A percentile compares a stretch with the other conserved stretches of the same genome.
Evolutionary conservation across 768 basidiomycete genomes (phyloP).

Genomic region (Pisolithus microcarpus): DNA sequence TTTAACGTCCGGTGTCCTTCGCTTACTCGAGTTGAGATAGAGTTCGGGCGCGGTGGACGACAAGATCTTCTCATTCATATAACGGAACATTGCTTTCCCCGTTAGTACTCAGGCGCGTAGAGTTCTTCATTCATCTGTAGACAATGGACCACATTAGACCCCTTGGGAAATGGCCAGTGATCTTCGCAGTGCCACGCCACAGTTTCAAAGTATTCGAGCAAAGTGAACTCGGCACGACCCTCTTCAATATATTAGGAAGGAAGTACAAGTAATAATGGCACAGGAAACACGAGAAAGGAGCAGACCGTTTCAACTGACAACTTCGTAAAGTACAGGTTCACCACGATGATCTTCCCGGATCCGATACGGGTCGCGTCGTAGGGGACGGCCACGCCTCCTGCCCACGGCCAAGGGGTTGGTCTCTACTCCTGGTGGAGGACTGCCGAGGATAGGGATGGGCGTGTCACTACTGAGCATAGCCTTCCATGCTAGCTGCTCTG

Average conservation of each 20-base stretch:
- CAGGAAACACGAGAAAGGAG: background rate
- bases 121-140: too few species aligned
- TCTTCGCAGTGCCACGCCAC: too few species aligned
- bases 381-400: background rate
- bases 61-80: too few species aligned
- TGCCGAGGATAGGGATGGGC: background rate
- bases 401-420: background rate
- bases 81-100: too few species aligned
- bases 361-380: conserved; percentile 2
- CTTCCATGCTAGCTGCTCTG: background rate
- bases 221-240: too few species aligned
- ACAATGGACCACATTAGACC: too few species aligned
- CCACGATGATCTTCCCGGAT: conserved; percentile 1
- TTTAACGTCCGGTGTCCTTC: conserved; percentile 18
- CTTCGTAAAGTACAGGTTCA: conserved; percentile 1
- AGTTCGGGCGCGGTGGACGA: background rate
- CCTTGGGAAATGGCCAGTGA: too few species aligned
- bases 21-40: conserved; percentile 27
- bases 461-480: background rate
- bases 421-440: background rate
- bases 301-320: background rate
- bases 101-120: too few species aligned
- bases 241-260: background rate
- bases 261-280: background rate
- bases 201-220: too few species aligned